Base-by-base conservation (phyloP, 371 early-diverging fungal species). In the Blastocladiella emersonii region DNA sequence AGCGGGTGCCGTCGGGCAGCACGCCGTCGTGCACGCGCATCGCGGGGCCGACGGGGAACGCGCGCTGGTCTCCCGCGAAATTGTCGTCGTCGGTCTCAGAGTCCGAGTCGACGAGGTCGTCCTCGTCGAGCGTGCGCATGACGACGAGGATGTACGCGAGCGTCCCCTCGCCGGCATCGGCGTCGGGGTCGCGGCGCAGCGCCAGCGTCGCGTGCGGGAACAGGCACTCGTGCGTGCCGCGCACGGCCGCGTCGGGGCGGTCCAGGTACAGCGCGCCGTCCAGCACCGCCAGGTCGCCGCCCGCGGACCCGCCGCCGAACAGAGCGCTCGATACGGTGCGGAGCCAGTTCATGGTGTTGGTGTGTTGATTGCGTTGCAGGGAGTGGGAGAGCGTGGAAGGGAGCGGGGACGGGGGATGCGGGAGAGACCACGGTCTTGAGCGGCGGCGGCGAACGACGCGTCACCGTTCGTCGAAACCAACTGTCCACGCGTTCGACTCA, bases 61-160 rank as follows among this genome's bases (percentile, higher is more conserved):
- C 57, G 61, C 63, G 63, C 62, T 85, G 83, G 25, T 76, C 76
- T 25, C 80, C 81, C 43, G 43, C 32, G 34, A 30, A 25, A 36
- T 75, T 66, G 61, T 77, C 67, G 53, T 55, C 70, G 64, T 70
- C 48, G 27, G 75, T 73, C 56, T 71, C 51, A 53, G 60, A 55
- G 43, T 37, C 51, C 49, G 67, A 72, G 34, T 70, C 63, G n/a
- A 68, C 77, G 10, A 79, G 69, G 17, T 78, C 77, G 34, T 75
- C 84, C 57, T 91, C 89, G 10, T 88, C 88, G 64, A 78, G 79
- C 21, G 84, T 70, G 27, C 89, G 80, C 45, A 74, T 77, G 21
- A 84, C 76, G 10, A 88, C 78, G 19, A 91, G 74, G 60, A 79
- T 71, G 64, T 75, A 82, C 62, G 86, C 85, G 73, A 72, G 80